Conservation (phyloP, 495 filamentous ascomycete species). For the Lasiosphaeria hispida region DNA sequence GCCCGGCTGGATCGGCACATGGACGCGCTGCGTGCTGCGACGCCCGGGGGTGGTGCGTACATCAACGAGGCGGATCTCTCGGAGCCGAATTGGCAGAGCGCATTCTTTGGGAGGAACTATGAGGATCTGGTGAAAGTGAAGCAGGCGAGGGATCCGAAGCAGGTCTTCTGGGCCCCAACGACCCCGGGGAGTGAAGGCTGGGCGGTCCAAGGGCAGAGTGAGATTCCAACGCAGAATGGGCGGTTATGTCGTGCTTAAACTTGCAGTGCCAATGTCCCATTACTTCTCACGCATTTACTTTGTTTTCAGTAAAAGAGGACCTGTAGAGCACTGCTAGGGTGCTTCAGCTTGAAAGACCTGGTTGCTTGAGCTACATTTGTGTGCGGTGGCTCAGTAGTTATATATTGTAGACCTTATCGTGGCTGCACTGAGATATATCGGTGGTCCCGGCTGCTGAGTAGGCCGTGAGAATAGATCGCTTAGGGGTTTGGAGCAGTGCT, state of each 20-base stretch:
- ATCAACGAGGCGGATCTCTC: conserved; percentile 51
- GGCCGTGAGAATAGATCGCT: too few species aligned
- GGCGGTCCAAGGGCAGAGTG: conserved; percentile 31
- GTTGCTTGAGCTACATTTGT: too few species aligned
- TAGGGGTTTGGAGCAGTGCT: too few species aligned
- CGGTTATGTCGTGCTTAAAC: conserved; percentile 20
- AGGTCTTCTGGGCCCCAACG: conserved; percentile 53
- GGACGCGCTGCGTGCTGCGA: conserved; percentile 31
- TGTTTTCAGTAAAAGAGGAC: too few species aligned
- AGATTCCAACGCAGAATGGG: conserved; percentile 35
- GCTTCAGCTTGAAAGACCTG: too few species aligned
- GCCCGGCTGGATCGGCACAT: conserved; percentile 23
- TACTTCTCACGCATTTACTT: too few species aligned
- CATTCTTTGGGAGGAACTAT: conserved; percentile 56
- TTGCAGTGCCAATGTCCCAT: too few species aligned
- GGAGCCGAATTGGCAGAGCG: conserved; percentile 58
- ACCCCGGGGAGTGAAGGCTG: conserved; percentile 53
- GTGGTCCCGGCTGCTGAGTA: too few species aligned
- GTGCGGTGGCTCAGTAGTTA: too few species aligned
- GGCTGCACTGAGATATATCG: too few species aligned
- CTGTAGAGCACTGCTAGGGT: too few species aligned
- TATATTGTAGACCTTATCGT: too few species aligned
- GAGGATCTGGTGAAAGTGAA: conserved; percentile 48
- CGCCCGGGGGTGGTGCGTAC: conserved; percentile 41
- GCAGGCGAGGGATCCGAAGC: conserved; percentile 49